Base-by-base conservation (phyloP, 495 filamentous ascomycete species). In the Achaetomiella virescens region DNA sequence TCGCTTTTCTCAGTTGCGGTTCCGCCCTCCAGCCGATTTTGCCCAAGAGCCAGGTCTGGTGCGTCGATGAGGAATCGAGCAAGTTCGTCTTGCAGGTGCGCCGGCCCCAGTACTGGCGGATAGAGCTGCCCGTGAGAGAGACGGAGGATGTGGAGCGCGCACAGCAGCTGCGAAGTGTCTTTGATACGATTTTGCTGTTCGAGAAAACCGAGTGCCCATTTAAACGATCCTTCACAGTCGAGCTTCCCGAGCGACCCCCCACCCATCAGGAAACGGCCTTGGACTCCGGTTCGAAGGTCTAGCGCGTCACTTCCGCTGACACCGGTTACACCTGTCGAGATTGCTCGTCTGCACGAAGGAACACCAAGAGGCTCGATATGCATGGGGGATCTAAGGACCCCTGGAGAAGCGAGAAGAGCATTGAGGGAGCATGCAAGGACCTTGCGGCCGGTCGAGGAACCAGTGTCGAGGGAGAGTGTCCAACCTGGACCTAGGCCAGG, bases 181-280 rank as follows among this genome's bases (percentile, higher is more conserved):
- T 96, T 21, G 75, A 75, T 22, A 80, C 80, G 53, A 76, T 95
- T 5, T 72, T 95, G 41, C 83, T 84, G 52, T 96, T 92, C 66
- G 91, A 96, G 70, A 87, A 86, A 57, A 96, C 90, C 0, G 80
- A 82, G 45, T 95, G 89, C 74, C 91, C 91, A 11, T 96, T 96
- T 69, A 77, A 84, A 58, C 75, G 89, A 47, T 76, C 80, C 4
- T 91, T 93, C 55, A 84, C 80, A 1, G 83, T 93, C 21, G 79
- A 87, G 52, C 70, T 95, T 35, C 90, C 91, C 5, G 84, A 88
- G 53, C 75, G 79, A 46, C 83, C 84, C 1, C 72, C 77, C 58
- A 84, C 81, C 3, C 86, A 69, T 83, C 41, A 83, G 77, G 57
- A 86, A 82, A 70, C 81, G 75, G 57, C 82, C 86, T 37, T 90